Evolutionary conservation across 306 rosid genomes (phyloP).

Genomic region (Erythrophleum fordii): DNA sequence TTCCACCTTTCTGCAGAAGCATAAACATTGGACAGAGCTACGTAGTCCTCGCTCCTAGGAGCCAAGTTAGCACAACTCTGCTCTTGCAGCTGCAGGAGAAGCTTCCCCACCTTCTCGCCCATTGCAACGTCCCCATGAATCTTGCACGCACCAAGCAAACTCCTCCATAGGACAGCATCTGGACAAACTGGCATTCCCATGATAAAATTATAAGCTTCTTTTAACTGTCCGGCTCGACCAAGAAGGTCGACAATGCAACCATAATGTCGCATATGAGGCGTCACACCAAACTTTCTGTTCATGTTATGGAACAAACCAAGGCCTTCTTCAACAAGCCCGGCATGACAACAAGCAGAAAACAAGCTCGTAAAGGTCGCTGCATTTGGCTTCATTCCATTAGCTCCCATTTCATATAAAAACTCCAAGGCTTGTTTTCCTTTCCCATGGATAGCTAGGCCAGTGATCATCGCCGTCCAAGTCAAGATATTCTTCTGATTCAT

Average conservation of each 20-base stretch:
- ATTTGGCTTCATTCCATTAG: conserved; percentile 63
- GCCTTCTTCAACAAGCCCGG: conserved; percentile 65
- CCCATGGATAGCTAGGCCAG: conserved; percentile 84
- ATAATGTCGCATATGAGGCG: conserved; percentile 58
- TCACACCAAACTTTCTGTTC: conserved; percentile 52
- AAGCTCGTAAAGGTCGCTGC: conserved; percentile 53
- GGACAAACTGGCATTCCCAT: conserved; percentile 57
- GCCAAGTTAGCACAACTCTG: conserved; percentile 33
- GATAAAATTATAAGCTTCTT: conserved; percentile 68
- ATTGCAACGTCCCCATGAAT: conserved; percentile 63
- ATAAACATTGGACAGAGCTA: conserved; percentile 81
- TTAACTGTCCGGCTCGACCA: conserved; percentile 64
- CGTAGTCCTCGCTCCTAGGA: conserved; percentile 65
- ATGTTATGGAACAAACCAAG: conserved; percentile 55
- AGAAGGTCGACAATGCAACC: conserved; percentile 79
- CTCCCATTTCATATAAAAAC: conserved; percentile 62
- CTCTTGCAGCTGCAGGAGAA: conserved; percentile 53
- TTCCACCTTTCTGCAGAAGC: conserved; percentile 78
- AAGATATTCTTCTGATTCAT: conserved; percentile 66
- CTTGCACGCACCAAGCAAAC: conserved; percentile 70
- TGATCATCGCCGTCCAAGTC: conserved; percentile 82
- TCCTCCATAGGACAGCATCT: conserved; percentile 74
- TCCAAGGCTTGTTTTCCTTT: conserved; percentile 65
- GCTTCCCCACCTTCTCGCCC: conserved; percentile 86
- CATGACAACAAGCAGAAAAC: conserved; percentile 74